Evolutionary conservation across 2,329 filamentous ascomycete species (phyloP).

Genomic region (Periconia macrospinosa): DNA sequence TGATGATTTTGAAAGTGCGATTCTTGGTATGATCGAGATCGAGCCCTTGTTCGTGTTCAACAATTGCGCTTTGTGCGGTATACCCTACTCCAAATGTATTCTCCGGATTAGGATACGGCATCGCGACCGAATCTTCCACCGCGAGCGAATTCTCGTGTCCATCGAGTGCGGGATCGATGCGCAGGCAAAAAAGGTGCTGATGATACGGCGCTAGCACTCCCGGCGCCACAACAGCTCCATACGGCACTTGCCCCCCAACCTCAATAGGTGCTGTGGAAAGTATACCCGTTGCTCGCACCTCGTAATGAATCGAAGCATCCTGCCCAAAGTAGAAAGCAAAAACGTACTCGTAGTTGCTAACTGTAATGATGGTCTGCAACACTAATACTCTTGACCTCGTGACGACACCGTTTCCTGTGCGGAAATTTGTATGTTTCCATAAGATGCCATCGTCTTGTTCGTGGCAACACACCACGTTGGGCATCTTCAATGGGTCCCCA

Average conservation of each 20-base stretch:
- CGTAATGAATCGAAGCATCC: conserved; percentile 45
- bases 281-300: conserved; percentile 49
- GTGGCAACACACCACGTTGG: conserved; percentile 50
- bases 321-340: conserved; percentile 49
- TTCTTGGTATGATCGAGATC: conserved; percentile 22
- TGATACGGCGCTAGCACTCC: conserved; percentile 49
- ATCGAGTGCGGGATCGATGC: conserved; percentile 49
- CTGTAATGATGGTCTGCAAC: conserved; percentile 29
- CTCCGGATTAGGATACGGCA: conserved; percentile 13
- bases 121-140: conserved; percentile 26
- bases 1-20: conserved; percentile 54
- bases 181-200: conserved; percentile 49
- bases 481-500: conserved; percentile 42
- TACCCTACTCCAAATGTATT: conserved; percentile 29
- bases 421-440: conserved; percentile 35
- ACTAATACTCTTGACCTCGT: conserved; percentile 24
- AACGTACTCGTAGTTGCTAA: conserved; percentile 33
- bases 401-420: conserved; percentile 22
- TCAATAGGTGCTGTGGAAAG: conserved; percentile 45
- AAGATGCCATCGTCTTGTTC: conserved; percentile 61
- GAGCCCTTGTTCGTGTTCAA: conserved; percentile 16
- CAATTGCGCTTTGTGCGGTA: conserved; percentile 8
- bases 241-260: conserved; percentile 36
- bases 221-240: conserved; percentile 45
- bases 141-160: conserved; percentile 40